Evolutionary conservation across 108 stramenopile genomes (phyloP).

Genomic region (Parietichytrium sp.): DNA sequence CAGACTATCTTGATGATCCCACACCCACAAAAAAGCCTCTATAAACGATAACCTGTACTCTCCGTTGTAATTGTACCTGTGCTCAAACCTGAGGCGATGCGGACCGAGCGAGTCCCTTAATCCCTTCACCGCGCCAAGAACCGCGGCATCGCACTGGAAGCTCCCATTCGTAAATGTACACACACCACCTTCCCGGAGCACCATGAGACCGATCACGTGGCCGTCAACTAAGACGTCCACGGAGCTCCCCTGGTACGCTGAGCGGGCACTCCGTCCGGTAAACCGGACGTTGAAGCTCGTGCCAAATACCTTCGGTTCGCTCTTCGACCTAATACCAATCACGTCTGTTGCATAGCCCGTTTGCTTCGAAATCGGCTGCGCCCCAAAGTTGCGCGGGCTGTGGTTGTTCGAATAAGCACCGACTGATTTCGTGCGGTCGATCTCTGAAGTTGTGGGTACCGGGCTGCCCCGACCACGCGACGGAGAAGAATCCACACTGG

Average conservation of each 20-base stretch:
- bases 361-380: not conserved
- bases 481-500: not conserved
- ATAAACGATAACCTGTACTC: not conserved
- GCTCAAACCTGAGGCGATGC: constrained; percentile 15
- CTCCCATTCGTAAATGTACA: not conserved
- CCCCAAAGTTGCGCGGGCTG: not conserved
- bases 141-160: not conserved
- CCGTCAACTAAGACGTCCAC: constrained; percentile 3
- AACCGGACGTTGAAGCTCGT: constrained; percentile 19
- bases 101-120: not conserved
- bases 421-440: not conserved
- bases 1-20: not conserved
- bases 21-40: not conserved
- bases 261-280: not conserved
- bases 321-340: not conserved
- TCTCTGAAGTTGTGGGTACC: too few species aligned
- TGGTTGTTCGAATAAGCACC: not conserved
- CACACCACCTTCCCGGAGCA: not conserved
- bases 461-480: not conserved
- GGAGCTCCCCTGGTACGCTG: not conserved
- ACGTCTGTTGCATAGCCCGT: constrained; percentile 22
- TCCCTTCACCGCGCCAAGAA: not conserved
- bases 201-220: not conserved
- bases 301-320: not conserved
- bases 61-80: not conserved